phyloP scores from a whole-genome alignment of 2,329 filamentous ascomycete species.

The Claviceps lovelessii region DNA sequence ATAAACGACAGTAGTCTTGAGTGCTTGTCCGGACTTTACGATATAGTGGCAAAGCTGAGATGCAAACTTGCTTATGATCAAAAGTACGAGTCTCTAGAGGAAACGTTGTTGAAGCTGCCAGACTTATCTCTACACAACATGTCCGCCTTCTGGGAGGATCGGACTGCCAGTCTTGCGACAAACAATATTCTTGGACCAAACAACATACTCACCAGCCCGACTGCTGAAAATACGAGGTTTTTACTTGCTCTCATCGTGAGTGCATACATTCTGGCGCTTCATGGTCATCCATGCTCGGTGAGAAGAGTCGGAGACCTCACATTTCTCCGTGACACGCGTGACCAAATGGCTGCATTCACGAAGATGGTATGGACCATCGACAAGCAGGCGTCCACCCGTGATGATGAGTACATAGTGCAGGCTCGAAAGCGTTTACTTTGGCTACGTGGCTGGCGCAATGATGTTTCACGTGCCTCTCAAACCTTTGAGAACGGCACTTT shows the following conservation, averaged over 20 bases:
- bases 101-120: conserved; percentile 31
- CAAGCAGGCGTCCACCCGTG: conserved; percentile 36
- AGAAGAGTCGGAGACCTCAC: conserved; percentile 46
- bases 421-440: conserved; percentile 54
- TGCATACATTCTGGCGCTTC: conserved; percentile 38
- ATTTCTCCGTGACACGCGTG: conserved; percentile 46
- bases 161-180: conserved; percentile 18
- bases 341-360: conserved; percentile 46
- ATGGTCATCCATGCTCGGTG: conserved; percentile 35
- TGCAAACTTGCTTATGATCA: conserved; percentile 44
- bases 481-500: conserved; percentile 45
- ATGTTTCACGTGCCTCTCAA: conserved; percentile 14
- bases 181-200: conserved; percentile 39
- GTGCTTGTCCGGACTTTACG: conserved; percentile 45
- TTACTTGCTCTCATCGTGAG: conserved; percentile 50
- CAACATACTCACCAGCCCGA: conserved; percentile 53
- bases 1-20: conserved; percentile 45
- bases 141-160: conserved; percentile 10
- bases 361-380: conserved; percentile 43
- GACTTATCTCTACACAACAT: conserved; percentile 19
- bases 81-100: conserved; percentile 36
- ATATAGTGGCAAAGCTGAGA: conserved; percentile 41
- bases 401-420: conserved; percentile 49
- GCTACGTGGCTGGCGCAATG: conserved; percentile 57
- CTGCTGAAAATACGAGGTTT: conserved; percentile 38